Conservation (phyloP, 257 asterid species). For the Solanum pinnatisectum region DNA sequence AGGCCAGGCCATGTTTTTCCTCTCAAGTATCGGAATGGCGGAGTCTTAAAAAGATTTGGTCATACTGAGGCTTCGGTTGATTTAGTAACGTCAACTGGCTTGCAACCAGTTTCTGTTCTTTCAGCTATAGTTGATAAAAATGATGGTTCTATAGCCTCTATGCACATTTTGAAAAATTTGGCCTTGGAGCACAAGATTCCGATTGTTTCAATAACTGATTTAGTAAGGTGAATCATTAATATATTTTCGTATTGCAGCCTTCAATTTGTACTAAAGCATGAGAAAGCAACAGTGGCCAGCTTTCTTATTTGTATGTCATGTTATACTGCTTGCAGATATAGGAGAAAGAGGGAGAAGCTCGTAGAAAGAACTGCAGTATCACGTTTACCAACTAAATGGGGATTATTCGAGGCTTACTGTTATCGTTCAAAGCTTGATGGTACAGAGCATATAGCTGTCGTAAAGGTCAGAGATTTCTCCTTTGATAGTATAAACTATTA, state of each 20-base stretch:
- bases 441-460: conserved; percentile 62
- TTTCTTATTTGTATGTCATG: neutral
- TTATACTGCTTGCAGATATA: conserved; percentile 31
- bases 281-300: neutral
- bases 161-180: conserved; percentile 35
- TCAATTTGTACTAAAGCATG: neutral
- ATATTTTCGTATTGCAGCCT: neutral
- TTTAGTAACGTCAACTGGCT: conserved; percentile 51
- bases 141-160: conserved; percentile 61
- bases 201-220: conserved; percentile 63
- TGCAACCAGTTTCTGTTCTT: conserved; percentile 49
- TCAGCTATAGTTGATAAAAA: conserved; percentile 51
- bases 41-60: conserved; percentile 67
- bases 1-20: conserved; percentile 92
- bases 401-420: conserved; percentile 49
- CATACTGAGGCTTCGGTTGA: conserved; percentile 86
- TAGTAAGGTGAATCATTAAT: conserved; percentile 37
- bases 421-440: conserved; percentile 73
- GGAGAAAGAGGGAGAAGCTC: conserved; percentile 70
- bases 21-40: conserved; percentile 68
- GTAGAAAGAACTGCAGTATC: conserved; percentile 63
- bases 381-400: conserved; percentile 76
- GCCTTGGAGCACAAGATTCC: conserved; percentile 47
- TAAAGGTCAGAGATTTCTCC: conserved; percentile 32
- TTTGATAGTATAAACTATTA: neutral